Conservation (phyloP, 2,329 filamentous ascomycete genomes). For the Neofusicoccum laricinum region DNA sequence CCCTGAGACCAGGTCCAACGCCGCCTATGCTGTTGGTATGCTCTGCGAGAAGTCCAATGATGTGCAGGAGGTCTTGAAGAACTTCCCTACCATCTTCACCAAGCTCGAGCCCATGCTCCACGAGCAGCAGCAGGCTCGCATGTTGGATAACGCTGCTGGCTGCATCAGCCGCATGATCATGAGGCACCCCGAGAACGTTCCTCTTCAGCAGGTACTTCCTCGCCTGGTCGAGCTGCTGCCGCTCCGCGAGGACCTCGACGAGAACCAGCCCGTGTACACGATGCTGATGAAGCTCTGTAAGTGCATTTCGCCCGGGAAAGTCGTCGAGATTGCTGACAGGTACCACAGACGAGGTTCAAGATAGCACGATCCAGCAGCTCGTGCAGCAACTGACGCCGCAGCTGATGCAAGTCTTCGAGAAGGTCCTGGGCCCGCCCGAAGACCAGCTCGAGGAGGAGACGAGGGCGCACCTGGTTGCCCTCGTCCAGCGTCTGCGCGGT, state of each 20-base stretch:
- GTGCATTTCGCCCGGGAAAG: slow-evolving; percentile 32
- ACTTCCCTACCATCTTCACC: slow-evolving; percentile 72
- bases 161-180: slow-evolving; percentile 91
- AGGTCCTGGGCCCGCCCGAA: slow-evolving; percentile 68
- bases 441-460: slow-evolving; percentile 75
- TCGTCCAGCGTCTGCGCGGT: slow-evolving; percentile 54
- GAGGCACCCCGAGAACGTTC: slow-evolving; percentile 78
- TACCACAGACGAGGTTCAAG: slow-evolving; percentile 23
- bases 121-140: slow-evolving; percentile 72
- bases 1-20: slow-evolving; percentile 88
- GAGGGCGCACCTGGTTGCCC: slow-evolving; percentile 62
- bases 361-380: slow-evolving; percentile 66
- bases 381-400: slow-evolving; percentile 68
- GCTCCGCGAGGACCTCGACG: slow-evolving; percentile 89
- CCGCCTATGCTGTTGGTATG: slow-evolving; percentile 85
- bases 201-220: slow-evolving; percentile 77
- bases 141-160: slow-evolving; percentile 89
- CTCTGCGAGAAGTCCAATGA: slow-evolving; percentile 79
- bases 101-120: slow-evolving; percentile 85
- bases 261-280: slow-evolving; percentile 90
- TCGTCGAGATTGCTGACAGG: not conserved
- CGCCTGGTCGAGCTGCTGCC: slow-evolving; percentile 76
- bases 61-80: slow-evolving; percentile 67
- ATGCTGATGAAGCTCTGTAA: slow-evolving; percentile 85
- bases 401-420: slow-evolving; percentile 68